Evolutionary conservation across 768 basidiomycete species (phyloP), one percentile per base, ranked within the genome.

Genomic region (Lactarius indigo): DNA sequence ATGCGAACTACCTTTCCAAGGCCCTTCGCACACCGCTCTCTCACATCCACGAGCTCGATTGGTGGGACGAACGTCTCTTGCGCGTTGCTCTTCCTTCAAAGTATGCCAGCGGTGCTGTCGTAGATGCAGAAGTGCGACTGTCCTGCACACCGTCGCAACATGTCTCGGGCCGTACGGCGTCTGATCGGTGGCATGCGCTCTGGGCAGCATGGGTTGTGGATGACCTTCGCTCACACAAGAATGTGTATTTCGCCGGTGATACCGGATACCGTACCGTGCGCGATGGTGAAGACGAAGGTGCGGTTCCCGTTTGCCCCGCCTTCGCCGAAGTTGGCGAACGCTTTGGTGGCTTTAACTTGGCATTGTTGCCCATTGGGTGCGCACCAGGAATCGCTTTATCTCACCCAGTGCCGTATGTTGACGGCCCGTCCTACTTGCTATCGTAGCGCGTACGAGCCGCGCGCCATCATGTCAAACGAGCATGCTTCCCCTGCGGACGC

Each of bases 191-290:
- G 75, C 80, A 81, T 64, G 80, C 84, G 0, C 80, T 90, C 10
- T 91, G 89, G 89, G 80, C 84, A 0, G 82, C 83, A 44, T 91
- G 89, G 89, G 83, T 79, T 47, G 75, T 90, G 30, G 82, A 86
- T 71, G 79, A 84, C 71, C 82, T 85, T 26, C 73, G 3, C 73
- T 76, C 12, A 73, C 74, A 80, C 15, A 80, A 80, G 79, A 84
- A 84, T 61, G 75, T 84, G n/a, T 88, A 78, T 72, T 91, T 91
- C 73, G 87, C 79, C 7, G 90, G 90, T 13, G 90, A 90, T 74
- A 92, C 89, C 2, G 88, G 84, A 13, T 85, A 86, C 73, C 77
- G 84, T n/a, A 69, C 80, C 0, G 84, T 85, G 18, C 66, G 67
- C 57, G 78, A 76, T 66, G 81, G 79, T 0, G 78, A 83, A 62